phyloP scores from a whole-genome alignment of 208 protist genomes.

The Chromosphaera perkinsii region DNA sequence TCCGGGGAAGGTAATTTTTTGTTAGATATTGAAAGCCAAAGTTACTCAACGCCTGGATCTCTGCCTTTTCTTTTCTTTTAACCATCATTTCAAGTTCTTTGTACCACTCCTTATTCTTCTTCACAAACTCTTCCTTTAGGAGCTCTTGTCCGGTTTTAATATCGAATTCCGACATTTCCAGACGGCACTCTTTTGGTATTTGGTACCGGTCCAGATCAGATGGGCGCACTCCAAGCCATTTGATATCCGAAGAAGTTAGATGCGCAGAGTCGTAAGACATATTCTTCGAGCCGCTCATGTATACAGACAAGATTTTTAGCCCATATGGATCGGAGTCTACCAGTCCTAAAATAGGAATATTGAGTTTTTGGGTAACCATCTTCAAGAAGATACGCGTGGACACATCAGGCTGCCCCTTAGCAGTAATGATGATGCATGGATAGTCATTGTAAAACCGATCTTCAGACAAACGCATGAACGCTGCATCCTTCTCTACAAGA shows the following conservation, averaged over 20 bases:
- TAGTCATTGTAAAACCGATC: slow-evolving; percentile 57
- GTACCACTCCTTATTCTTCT: slow-evolving; percentile 44
- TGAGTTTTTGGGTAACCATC: slow-evolving; percentile 31
- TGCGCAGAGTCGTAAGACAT: slow-evolving; percentile 52
- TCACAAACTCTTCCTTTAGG: slow-evolving; percentile 29
- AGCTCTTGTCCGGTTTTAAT: slow-evolving; percentile 39
- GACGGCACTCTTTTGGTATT: slow-evolving; percentile 45
- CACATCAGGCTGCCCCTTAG: slow-evolving; percentile 58
- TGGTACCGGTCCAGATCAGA: slow-evolving; percentile 48
- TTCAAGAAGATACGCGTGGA: slow-evolving; percentile 50
- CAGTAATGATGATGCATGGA: slow-evolving; percentile 38
- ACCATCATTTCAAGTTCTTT: slow-evolving; percentile 48
- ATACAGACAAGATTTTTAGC: slow-evolving; percentile 55
- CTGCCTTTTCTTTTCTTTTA: slow-evolving; percentile 48
- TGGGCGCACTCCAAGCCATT: slow-evolving; percentile 58
- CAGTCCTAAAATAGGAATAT: slow-evolving; percentile 56
- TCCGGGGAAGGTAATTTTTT: slow-evolving; percentile 48
- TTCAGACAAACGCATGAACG: slow-evolving; percentile 55
- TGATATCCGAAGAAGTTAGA: slow-evolving; percentile 51
- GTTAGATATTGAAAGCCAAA: slow-evolving; percentile 53
- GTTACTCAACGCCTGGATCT: slow-evolving; percentile 52
- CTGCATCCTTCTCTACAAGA: slow-evolving; percentile 58
- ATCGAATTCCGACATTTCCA: slow-evolving; percentile 49
- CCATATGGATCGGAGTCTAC: slow-evolving; percentile 59
- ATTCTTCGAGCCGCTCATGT: slow-evolving; percentile 55